Evolutionary conservation across 1,284 basidiomycete species (phyloP), one percentile per base, ranked within the genome.

Genomic region (Leccinum subfulvum): DNA sequence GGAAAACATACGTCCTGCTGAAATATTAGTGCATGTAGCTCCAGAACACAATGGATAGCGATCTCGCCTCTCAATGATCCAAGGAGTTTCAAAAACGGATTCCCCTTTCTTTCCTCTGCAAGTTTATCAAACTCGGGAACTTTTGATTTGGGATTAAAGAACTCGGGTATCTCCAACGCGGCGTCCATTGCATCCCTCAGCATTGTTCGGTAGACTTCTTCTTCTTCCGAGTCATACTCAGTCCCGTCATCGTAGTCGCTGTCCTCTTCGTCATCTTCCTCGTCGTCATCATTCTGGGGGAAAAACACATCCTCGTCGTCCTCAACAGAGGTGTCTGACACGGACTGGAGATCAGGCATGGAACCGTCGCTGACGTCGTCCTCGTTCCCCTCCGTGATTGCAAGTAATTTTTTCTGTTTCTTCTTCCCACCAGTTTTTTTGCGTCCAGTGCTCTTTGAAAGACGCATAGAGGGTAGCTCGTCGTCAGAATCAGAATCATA

Each of bases 81-180:
- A 64, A 92, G 76, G 39, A 91, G 72, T 72, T 87, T 90, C 69
- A 91, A 73, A 73, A 92, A 90, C 0, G 90, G 88, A 68, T 92
- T 92, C 14, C 79, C 82, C 71, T 86, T 87, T 60, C 80, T 78
- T 60, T 85, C 84, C 58, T 85, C 82, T 14, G 77, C 73, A 11
- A 80, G 65, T 3, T 80, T 74, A 44, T 82, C 78, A 44, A 78
- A 77, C 35, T 78, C 81, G 8, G 78, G 73, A 13, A 78, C 75
- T 4, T 76, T 71, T 23, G 78, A 73, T 11, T 76, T 76, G 23
- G 75, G 73, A 67, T 84, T 80, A 56, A 84, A 79, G 71, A 85
- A 84, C 61, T 86, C 87, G 10, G 82, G 77, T 61, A 77, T 79
- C 56, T 84, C 84, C 67, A 83, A 78, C 1, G 82, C 85, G 10